Percentiles rank a stretch among this genome's conserved stretches.
These are phyloP conservation scores for Kwoniella dendrophila DNA, from an alignment of 768 basidiomycete species.

Conservation along the genomic window DNA sequence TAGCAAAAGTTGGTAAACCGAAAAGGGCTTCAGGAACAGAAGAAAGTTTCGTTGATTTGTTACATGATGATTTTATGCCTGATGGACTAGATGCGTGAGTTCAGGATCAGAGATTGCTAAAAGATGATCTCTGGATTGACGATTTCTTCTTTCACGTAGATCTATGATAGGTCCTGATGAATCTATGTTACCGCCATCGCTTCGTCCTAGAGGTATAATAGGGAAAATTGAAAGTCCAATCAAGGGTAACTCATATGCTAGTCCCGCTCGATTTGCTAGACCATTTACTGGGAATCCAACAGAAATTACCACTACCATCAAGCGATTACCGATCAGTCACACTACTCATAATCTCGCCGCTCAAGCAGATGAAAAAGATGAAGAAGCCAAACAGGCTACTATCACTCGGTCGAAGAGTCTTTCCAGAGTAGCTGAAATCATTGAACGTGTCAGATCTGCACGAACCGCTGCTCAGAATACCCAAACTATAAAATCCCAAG, in stretches of 20 bases:
- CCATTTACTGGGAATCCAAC: background rate
- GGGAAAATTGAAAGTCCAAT: conserved; percentile 2
- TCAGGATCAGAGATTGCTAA: background rate
- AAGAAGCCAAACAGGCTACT: background rate
- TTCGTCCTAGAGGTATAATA: conserved; percentile 11
- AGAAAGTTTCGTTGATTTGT: conserved; percentile 47
- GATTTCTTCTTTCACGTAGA: background rate
- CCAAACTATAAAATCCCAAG: background rate
- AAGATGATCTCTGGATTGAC: background rate
- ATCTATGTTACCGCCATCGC: conserved; percentile 19
- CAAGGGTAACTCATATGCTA: conserved; percentile 1
- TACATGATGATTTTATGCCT: conserved; percentile 27
- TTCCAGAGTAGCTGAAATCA: conserved; percentile 23
- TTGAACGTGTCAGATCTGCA: conserved; percentile 19
- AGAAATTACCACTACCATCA: background rate
- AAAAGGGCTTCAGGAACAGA: conserved; percentile 40
- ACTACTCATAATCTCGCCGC: background rate
- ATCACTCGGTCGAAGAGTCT: conserved; percentile 23
- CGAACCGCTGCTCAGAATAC: conserved; percentile 1
- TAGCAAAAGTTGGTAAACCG: conserved; percentile 36
- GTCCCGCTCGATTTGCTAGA: background rate
- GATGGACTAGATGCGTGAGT: conserved; percentile 40
- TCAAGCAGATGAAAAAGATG: background rate
- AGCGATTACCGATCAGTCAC: background rate
- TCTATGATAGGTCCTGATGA: conserved; percentile 30